These are phyloP conservation scores for Penicillium canariense DNA, from an alignment of 495 filamentous ascomycete genomes.

Conservation along the genomic window DNA sequence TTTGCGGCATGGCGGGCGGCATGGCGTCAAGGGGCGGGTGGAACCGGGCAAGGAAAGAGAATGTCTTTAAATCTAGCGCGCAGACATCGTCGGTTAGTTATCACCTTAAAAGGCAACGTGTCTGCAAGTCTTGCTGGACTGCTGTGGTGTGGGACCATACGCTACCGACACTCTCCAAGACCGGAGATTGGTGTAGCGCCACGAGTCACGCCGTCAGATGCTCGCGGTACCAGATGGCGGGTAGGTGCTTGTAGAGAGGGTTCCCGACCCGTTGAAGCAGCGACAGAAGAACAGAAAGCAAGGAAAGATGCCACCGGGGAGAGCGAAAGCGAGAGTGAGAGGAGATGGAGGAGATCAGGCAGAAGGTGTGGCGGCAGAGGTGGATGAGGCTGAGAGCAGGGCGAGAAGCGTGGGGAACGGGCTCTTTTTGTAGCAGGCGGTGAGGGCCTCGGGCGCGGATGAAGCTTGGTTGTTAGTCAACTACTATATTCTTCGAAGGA, in stretches of 20 bases:
- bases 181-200: conserved; percentile 18
- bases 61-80: background rate
- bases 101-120: background rate
- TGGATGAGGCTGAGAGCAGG: conserved; percentile 36
- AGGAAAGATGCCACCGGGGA: conserved; percentile 1
- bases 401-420: conserved; percentile 23
- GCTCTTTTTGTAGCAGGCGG: conserved; percentile 33
- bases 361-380: conserved; percentile 21
- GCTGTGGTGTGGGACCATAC: background rate
- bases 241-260: background rate
- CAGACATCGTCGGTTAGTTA: background rate
- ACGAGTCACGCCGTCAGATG: conserved; percentile 19
- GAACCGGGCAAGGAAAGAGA: background rate
- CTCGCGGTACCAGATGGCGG: background rate
- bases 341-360: conserved; percentile 8
- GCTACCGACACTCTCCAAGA: conserved; percentile 2
- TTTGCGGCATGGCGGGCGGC: conserved; percentile 38
- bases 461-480: background rate
- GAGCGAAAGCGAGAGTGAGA: conserved; percentile 7
- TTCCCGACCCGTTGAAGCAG: background rate
- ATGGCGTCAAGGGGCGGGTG: conserved; percentile 27
- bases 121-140: background rate
- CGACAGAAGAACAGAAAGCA: background rate
- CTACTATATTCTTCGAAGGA: background rate
- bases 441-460: conserved; percentile 16